Evolutionary conservation across 1,139 yeast genomes (phyloP).

Genomic region (Debaryomyces psychrophilus): DNA sequence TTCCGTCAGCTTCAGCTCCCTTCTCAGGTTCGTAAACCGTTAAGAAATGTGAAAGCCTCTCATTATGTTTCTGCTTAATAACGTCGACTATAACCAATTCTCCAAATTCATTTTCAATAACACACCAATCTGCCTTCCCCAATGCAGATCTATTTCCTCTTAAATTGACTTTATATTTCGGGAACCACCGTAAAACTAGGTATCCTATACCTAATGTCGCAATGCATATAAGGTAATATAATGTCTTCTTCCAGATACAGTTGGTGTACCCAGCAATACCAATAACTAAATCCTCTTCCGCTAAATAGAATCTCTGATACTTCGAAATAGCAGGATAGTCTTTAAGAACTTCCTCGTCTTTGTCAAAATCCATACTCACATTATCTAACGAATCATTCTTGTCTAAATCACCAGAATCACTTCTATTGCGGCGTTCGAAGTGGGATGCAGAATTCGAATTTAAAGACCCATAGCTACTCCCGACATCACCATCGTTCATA

Average conservation of each 20-base stretch:
- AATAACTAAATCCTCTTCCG: conserved; percentile 92
- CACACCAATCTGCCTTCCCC: conserved; percentile 90
- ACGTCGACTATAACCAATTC: conserved; percentile 68
- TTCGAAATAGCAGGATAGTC: conserved; percentile 47
- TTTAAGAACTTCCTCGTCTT: conserved; percentile 43
- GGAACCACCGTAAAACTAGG: conserved; percentile 81
- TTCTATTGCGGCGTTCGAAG: conserved; percentile 34
- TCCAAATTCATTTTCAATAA: conserved; percentile 91
- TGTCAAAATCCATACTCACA: conserved; percentile 15
- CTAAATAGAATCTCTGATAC: conserved; percentile 83
- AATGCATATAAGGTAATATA: conserved; percentile 60
- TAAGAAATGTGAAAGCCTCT: conserved; percentile 71
- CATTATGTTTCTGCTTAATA: conserved; percentile 61
- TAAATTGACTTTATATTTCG: conserved; percentile 68
- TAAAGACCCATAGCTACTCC: conserved; percentile 38
- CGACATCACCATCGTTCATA: conserved; percentile 24
- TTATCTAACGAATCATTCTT: conserved; percentile 22
- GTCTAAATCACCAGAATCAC: conserved; percentile 33
- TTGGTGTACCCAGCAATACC: conserved; percentile 89
- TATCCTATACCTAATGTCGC: conserved; percentile 72
- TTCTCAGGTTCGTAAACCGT: conserved; percentile 27
- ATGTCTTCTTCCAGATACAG: conserved; percentile 44
- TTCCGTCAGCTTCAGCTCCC: conserved; percentile 23
- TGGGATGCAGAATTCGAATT: conserved; percentile 17
- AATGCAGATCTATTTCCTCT: conserved; percentile 70